phyloP scores from a whole-genome alignment of 257 asterid genomes.

The Solanum pimpinellifolium region DNA sequence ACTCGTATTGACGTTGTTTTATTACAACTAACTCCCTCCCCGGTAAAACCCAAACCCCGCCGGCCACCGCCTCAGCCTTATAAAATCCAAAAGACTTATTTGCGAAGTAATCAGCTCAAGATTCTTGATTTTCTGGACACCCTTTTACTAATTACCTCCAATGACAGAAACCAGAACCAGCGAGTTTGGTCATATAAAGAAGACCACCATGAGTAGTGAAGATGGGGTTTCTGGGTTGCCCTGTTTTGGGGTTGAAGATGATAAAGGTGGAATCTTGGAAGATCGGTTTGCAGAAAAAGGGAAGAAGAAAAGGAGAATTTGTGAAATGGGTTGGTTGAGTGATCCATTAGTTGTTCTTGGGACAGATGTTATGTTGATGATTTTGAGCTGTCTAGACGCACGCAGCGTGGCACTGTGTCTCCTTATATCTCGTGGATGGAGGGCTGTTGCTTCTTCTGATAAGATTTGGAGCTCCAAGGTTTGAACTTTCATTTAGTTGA shows the following conservation, averaged over 20 bases:
- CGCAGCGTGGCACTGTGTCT: conserved; percentile 64
- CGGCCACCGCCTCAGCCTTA: not conserved
- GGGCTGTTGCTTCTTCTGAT: conserved; percentile 45
- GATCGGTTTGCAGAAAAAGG: not conserved
- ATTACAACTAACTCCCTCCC: not conserved
- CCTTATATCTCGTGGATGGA: conserved; percentile 56
- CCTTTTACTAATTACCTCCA: not conserved
- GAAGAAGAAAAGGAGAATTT: not conserved
- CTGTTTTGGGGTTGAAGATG: not conserved
- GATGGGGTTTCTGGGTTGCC: not conserved
- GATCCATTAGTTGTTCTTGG: conserved; percentile 55
- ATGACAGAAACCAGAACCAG: not conserved
- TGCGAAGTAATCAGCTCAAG: not conserved
- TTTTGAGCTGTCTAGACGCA: conserved; percentile 46
- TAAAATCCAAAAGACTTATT: not conserved
- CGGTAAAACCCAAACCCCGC: not conserved
- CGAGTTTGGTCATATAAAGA: not conserved
- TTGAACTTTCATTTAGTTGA: not conserved
- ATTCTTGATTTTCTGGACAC: not conserved
- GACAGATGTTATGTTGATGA: conserved; percentile 44
- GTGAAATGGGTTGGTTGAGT: not conserved
- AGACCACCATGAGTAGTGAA: not conserved
- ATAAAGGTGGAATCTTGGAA: not conserved
- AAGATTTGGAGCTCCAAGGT: conserved; percentile 64
- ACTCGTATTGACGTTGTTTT: too few relatives aligned